A percentile compares a stretch with the other conserved stretches of the same genome.
These are phyloP conservation scores for Cadophora malorum DNA, from an alignment of 2,329 filamentous ascomycete species.

Conservation along the genomic window DNA sequence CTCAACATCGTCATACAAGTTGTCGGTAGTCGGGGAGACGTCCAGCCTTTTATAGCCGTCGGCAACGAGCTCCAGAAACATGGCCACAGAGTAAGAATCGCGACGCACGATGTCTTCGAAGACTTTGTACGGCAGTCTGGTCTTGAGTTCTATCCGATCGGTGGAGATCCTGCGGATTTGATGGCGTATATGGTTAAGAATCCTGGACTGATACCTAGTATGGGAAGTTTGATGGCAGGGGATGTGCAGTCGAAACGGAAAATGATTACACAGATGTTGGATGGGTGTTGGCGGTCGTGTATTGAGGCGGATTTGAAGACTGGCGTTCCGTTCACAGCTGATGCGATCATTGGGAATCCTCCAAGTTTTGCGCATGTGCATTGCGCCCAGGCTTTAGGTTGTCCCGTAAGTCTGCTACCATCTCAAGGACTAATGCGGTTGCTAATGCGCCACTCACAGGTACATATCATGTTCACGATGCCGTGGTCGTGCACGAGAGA, in stretches of 20 bases:
- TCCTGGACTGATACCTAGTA: slow-evolving; percentile 80
- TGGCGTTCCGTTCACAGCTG: slow-evolving; percentile 38
- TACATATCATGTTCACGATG: slow-evolving; percentile 37
- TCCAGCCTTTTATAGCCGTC: slow-evolving; percentile 75
- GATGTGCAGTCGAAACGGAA: slow-evolving; percentile 75
- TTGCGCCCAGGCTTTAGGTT: slow-evolving; percentile 33
- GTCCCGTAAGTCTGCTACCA: slow-evolving; percentile 66
- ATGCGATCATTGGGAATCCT: slow-evolving; percentile 42
- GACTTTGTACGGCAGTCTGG: slow-evolving; percentile 57
- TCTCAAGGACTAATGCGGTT: neutral
- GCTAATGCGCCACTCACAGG: neutral
- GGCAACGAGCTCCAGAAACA: slow-evolving; percentile 60
- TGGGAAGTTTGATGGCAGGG: slow-evolving; percentile 74
- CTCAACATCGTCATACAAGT: slow-evolving; percentile 74
- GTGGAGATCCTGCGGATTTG: slow-evolving; percentile 72
- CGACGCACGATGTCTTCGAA: slow-evolving; percentile 61
- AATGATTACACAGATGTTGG: slow-evolving; percentile 76
- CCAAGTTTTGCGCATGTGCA: slow-evolving; percentile 42
- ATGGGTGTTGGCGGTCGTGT: slow-evolving; percentile 85
- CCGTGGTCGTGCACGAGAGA: slow-evolving; percentile 35
- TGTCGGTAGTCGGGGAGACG: slow-evolving; percentile 74
- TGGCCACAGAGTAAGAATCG: slow-evolving; percentile 61
- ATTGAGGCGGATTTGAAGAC: slow-evolving; percentile 58
- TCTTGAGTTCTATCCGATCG: slow-evolving; percentile 47
- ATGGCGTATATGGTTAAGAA: slow-evolving; percentile 93